Evolutionary conservation across 495 filamentous ascomycete species (phyloP).

Genomic region (Cudoniella acicularis): DNA sequence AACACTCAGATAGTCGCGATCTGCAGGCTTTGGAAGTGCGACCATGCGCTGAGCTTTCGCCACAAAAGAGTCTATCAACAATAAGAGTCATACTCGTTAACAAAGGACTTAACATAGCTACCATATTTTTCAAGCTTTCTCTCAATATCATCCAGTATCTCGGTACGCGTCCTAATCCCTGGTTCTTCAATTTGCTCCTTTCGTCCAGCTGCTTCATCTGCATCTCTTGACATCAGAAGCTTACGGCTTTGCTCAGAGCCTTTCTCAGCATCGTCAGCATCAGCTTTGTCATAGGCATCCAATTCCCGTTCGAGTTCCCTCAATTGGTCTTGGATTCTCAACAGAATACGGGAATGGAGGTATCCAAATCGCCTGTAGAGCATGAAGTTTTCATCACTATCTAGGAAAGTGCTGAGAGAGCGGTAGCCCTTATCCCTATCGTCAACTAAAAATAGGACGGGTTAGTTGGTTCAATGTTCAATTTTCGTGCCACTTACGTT

Average conservation of each 20-base stretch:
- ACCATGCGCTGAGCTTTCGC: constrained; percentile 24
- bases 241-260: not conserved
- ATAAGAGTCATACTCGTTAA: not conserved
- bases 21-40: constrained; percentile 14
- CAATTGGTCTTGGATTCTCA: constrained; percentile 29
- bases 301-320: constrained; percentile 24
- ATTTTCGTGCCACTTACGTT: not conserved
- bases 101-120: not conserved
- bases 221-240: constrained; percentile 4
- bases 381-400: constrained; percentile 31
- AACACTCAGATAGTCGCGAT: constrained; percentile 22
- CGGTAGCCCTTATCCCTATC: constrained; percentile 19
- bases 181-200: not conserved
- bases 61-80: constrained; percentile 15
- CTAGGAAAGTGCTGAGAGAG: constrained; percentile 27
- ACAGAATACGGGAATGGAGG: constrained; percentile 27
- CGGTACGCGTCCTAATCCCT: not conserved
- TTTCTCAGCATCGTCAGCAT: constrained; percentile 2
- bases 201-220: not conserved
- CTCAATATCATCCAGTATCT: not conserved
- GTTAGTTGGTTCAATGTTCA: not conserved
- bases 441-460: not conserved
- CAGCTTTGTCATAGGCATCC: constrained; percentile 15
- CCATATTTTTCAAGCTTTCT: not conserved
- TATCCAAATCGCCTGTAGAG: constrained; percentile 31